Evolutionary conservation across 805 yeast species (phyloP).

Genomic region (Hanseniaspora vineae): DNA sequence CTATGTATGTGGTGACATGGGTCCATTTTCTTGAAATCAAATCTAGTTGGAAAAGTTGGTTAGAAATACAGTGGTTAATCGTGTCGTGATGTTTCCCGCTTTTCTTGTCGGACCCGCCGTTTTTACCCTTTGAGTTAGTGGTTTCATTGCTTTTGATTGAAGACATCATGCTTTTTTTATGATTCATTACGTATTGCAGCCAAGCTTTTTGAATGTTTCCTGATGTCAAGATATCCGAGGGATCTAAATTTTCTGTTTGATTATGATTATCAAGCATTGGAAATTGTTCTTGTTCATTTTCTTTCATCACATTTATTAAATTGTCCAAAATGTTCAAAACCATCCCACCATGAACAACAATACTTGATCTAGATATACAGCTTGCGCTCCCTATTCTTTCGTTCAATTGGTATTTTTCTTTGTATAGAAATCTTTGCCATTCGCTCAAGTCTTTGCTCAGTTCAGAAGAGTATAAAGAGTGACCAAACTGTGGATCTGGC

Average conservation of each 20-base stretch:
- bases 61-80: slow-evolving; percentile 34
- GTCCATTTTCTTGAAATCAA: slow-evolving; percentile 49
- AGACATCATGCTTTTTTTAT: background rate
- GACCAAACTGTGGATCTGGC: slow-evolving; percentile 30
- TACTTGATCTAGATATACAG: slow-evolving; percentile 41
- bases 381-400: slow-evolving; percentile 60
- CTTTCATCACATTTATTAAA: slow-evolving; percentile 14
- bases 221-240: slow-evolving; percentile 1
- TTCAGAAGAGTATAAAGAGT: slow-evolving; percentile 6
- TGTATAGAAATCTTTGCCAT: slow-evolving; percentile 4
- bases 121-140: too few species aligned
- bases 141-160: too few species aligned
- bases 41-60: slow-evolving; percentile 50
- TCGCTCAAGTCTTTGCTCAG: slow-evolving; percentile 3
- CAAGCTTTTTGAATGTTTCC: slow-evolving; percentile 5
- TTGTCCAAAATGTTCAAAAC: slow-evolving; percentile 29
- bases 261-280: background rate
- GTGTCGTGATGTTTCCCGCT: slow-evolving; percentile 1
- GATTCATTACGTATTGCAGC: slow-evolving; percentile 1
- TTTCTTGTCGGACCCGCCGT: too few species aligned
- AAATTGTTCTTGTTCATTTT: slow-evolving; percentile 11
- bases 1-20: slow-evolving; percentile 23
- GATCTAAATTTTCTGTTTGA: background rate
- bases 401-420: slow-evolving; percentile 41
- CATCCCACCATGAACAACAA: slow-evolving; percentile 59